Conservation (phyloP, 176 grass and related monocot species). For the Oryza longistaminata region DNA sequence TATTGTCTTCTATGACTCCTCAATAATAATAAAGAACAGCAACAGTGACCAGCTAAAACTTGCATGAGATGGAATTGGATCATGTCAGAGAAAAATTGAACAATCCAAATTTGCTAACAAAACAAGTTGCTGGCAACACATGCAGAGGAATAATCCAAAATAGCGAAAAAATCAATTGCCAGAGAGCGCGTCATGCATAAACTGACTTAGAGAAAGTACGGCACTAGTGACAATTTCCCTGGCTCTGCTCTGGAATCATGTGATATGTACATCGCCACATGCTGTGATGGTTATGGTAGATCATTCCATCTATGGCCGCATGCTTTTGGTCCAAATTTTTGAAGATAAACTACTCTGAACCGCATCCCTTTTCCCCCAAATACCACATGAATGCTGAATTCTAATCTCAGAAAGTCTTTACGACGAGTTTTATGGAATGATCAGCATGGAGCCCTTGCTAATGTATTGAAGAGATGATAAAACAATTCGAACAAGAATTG, state of each 20-base stretch:
- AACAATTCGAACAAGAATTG: conserved; percentile 4
- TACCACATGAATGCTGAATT: neutral
- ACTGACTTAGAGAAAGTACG: conserved; percentile 19
- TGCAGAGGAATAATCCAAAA: neutral
- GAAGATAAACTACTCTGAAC: conserved; percentile 1
- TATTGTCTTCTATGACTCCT: conserved; percentile 7
- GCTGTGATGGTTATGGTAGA: conserved; percentile 9
- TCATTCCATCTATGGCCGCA: neutral
- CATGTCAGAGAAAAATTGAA: neutral
- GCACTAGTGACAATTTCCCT: conserved; percentile 24
- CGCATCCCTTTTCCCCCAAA: neutral
- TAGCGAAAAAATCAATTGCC: neutral
- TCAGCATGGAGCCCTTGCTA: neutral
- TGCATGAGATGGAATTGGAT: neutral
- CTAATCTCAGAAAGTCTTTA: neutral
- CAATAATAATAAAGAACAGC: neutral
- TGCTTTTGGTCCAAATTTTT: neutral
- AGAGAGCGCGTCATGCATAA: neutral
- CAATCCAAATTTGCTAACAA: neutral
- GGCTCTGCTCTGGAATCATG: conserved; percentile 21
- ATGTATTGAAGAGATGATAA: neutral
- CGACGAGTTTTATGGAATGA: conserved; percentile 11
- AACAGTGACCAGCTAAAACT: too few species aligned
- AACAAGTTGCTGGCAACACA: conserved; percentile 35
- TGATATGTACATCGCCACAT: conserved; percentile 15